Evolutionary conservation across 768 basidiomycete genomes (phyloP).

Genomic region (Mycena belliarum): DNA sequence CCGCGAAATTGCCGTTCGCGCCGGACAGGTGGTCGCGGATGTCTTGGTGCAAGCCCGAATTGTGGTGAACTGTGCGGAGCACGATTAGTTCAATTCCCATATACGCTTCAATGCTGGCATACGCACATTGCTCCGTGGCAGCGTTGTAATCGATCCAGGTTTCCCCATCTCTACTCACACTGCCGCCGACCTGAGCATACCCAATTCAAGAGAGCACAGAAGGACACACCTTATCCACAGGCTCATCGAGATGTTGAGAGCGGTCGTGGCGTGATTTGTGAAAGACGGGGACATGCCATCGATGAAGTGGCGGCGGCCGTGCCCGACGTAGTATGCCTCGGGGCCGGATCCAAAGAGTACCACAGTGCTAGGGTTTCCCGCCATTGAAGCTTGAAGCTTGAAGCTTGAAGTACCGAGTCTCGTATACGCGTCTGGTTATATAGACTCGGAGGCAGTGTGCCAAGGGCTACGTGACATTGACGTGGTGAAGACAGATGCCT

Average conservation of each 20-base stretch:
- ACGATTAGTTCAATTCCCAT: no score
- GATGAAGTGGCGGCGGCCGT: conserved; percentile 9
- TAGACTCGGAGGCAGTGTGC: no score
- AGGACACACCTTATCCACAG: conserved; percentile 3
- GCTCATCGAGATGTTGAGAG: conserved; percentile 3
- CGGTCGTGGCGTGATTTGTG: conserved; percentile 1
- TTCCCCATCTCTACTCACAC: background rate
- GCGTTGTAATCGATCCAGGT: background rate
- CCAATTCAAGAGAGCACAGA: no score
- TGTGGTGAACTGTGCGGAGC: conserved; percentile 9
- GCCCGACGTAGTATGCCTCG: conserved; percentile 7
- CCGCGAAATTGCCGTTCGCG: conserved; percentile 4
- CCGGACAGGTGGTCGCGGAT: conserved; percentile 8
- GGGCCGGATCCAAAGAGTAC: conserved; percentile 7
- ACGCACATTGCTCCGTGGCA: background rate
- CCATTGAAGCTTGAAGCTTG: background rate
- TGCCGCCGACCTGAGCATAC: background rate
- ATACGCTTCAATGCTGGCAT: background rate
- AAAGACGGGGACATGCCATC: conserved; percentile 3
- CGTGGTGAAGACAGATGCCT: no score
- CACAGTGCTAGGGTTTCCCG: background rate
- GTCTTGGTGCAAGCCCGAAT: background rate
- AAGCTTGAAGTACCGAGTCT: no score
- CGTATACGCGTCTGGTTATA: background rate
- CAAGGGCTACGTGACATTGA: no score